Evolutionary conservation across 345 rosid species (phyloP).

Genomic region (Eutrema yunnanense): DNA sequence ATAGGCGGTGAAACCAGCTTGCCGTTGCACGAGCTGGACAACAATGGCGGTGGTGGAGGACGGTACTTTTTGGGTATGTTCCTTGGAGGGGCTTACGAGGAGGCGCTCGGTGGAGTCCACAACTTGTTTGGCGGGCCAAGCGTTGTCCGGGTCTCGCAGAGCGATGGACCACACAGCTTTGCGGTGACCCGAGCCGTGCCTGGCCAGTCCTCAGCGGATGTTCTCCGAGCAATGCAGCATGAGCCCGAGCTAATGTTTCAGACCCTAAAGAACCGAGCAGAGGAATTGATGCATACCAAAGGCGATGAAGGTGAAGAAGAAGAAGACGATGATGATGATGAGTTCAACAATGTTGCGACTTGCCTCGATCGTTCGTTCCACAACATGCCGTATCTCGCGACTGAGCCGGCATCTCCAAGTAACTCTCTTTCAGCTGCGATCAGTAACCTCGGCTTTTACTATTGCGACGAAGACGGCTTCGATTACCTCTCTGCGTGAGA

Average conservation of each 20-base stretch:
- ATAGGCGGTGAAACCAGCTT: constrained; percentile 81
- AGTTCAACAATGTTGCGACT: constrained; percentile 39
- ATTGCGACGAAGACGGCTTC: constrained; percentile 39
- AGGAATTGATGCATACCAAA: constrained; percentile 36
- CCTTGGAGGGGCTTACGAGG: constrained; percentile 97
- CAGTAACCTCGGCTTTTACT: constrained; percentile 63
- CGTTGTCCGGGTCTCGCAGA: constrained; percentile 74
- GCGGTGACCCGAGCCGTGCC: constrained; percentile 78
- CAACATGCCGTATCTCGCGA: constrained; percentile 81
- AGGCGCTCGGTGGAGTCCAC: constrained; percentile 96
- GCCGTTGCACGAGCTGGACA: constrained; percentile 82
- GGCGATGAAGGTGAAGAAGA: constrained; percentile 9
- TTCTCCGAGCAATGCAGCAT: constrained; percentile 91
- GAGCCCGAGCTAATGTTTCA: constrained; percentile 97
- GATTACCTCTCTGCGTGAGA: constrained; percentile 8
- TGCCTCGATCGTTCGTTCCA: constrained; percentile 64
- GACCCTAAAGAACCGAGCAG: constrained; percentile 85
- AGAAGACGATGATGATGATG: constrained; percentile 2
- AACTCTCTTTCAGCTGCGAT: constrained; percentile 72
- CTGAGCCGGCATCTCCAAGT: constrained; percentile 30
- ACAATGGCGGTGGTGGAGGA: constrained; percentile 25
- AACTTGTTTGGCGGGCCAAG: constrained; percentile 96
- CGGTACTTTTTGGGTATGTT: constrained; percentile 91
- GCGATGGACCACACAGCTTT: constrained; percentile 91
- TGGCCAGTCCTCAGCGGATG: constrained; percentile 82